These are phyloP conservation scores for Sporisorium scitamineum DNA, from an alignment of 1,284 basidiomycete genomes.

Conservation along the genomic window DNA sequence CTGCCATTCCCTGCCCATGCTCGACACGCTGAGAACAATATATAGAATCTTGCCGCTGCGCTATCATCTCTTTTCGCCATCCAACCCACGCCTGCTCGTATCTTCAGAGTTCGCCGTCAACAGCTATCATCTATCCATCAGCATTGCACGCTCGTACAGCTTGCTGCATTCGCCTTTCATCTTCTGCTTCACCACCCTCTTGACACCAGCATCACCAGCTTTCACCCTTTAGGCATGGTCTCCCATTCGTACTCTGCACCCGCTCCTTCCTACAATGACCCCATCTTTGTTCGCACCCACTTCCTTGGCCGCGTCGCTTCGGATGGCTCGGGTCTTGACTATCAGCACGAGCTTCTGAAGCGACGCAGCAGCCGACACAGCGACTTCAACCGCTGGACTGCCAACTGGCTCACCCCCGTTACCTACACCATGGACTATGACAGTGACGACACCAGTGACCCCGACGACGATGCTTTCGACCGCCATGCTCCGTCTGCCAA, in stretches of 20 bases:
- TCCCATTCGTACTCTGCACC: constrained; percentile 28
- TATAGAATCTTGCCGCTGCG: constrained; percentile 13
- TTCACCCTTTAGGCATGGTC: constrained; percentile 28
- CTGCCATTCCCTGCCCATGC: not conserved
- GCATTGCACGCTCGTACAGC: not conserved
- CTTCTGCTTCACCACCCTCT: not conserved
- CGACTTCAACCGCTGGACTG: constrained; percentile 36
- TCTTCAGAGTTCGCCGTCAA: not conserved
- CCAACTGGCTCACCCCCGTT: constrained; percentile 43
- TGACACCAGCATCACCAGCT: not conserved
- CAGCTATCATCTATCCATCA: not conserved
- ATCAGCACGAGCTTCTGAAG: constrained; percentile 40
- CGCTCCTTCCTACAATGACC: constrained; percentile 35
- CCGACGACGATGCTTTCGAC: constrained; percentile 27
- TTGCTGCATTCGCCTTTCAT: not conserved
- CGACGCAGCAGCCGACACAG: constrained; percentile 39
- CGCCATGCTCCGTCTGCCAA: not conserved
- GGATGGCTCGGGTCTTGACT: constrained; percentile 41
- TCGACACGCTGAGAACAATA: constrained; percentile 17
- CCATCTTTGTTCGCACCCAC: constrained; percentile 47
- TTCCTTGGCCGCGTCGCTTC: constrained; percentile 50
- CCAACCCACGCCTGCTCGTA: not conserved
- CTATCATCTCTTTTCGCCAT: not conserved
- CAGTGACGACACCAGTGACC: constrained; percentile 37
- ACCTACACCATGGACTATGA: constrained; percentile 28